Evolutionary conservation across 2,329 filamentous ascomycete species (phyloP).

Genomic region (Penicillium concentricum): DNA sequence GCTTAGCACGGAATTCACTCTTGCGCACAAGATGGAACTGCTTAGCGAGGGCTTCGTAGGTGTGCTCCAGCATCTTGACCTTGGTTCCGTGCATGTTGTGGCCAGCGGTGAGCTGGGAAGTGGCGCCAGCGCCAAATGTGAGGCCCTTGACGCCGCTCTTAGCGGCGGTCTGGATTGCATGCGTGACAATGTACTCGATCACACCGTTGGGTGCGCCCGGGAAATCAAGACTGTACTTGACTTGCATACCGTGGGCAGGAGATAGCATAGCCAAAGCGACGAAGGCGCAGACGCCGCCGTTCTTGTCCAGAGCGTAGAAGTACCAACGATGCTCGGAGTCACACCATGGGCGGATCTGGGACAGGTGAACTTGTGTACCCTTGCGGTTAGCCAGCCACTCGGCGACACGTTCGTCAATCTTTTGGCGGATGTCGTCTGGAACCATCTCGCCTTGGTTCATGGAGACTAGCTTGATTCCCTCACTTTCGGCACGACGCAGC

Average conservation of each 20-base stretch:
- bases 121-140: constrained; percentile 85
- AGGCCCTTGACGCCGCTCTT: constrained; percentile 63
- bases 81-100: constrained; percentile 78
- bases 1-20: constrained; percentile 86
- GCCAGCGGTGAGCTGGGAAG: constrained; percentile 70
- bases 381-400: constrained; percentile 80
- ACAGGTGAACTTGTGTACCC: constrained; percentile 84
- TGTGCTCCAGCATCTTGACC: constrained; percentile 76
- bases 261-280: constrained; percentile 81
- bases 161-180: constrained; percentile 63
- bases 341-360: constrained; percentile 85
- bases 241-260: constrained; percentile 81
- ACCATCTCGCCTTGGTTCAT: constrained; percentile 64
- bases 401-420: constrained; percentile 69
- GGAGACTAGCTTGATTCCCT: constrained; percentile 78
- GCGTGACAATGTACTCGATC: constrained; percentile 78
- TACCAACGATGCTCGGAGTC: constrained; percentile 81
- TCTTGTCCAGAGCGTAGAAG: constrained; percentile 72
- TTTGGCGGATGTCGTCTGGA: constrained; percentile 64
- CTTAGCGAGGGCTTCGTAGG: constrained; percentile 77
- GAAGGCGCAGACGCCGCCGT: constrained; percentile 71
- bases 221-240: constrained; percentile 96
- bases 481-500: constrained; percentile 74
- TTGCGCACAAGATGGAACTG: constrained; percentile 81
- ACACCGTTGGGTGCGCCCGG: constrained; percentile 80